These are phyloP conservation scores for Epichloe sp. DNA, from an alignment of 2,329 filamentous ascomycete species.

Conservation along the genomic window DNA sequence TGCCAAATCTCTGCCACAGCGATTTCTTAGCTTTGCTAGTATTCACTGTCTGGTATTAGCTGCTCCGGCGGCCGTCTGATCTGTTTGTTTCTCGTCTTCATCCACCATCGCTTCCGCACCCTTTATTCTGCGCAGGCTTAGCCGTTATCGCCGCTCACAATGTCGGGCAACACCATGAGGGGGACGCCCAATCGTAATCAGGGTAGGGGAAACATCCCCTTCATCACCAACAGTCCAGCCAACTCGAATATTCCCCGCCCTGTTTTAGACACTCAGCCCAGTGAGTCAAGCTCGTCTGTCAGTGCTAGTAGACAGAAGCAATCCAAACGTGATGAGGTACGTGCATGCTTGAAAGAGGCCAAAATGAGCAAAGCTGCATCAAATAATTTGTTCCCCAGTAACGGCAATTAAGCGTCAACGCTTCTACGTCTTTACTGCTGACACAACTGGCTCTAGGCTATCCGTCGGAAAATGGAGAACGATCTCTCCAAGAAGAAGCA, in stretches of 20 bases:
- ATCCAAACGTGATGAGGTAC: constrained; percentile 94
- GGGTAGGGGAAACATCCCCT: constrained; percentile 45
- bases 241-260: constrained; percentile 60
- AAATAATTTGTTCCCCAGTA: not conserved
- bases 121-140: not conserved
- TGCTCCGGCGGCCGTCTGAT: not conserved
- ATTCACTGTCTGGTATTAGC: not conserved
- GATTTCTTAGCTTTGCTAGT: not conserved
- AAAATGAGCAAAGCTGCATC: not conserved
- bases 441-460: constrained; percentile 49
- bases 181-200: constrained; percentile 54
- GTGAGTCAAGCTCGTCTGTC: constrained; percentile 55
- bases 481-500: constrained; percentile 97
- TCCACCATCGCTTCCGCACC: not conserved
- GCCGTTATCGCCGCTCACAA: constrained; percentile 16
- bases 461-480: constrained; percentile 90
- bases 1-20: not conserved
- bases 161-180: constrained; percentile 52
- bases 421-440: not conserved
- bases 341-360: constrained; percentile 17
- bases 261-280: constrained; percentile 48
- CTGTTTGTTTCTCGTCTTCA: not conserved
- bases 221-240: constrained; percentile 44
- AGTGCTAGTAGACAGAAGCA: constrained; percentile 94
- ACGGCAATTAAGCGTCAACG: not conserved